A percentile compares a stretch with the other conserved stretches of the same genome.
Conservation (phyloP, 257 asterid genomes). For the Rehmannia glutinosa region DNA sequence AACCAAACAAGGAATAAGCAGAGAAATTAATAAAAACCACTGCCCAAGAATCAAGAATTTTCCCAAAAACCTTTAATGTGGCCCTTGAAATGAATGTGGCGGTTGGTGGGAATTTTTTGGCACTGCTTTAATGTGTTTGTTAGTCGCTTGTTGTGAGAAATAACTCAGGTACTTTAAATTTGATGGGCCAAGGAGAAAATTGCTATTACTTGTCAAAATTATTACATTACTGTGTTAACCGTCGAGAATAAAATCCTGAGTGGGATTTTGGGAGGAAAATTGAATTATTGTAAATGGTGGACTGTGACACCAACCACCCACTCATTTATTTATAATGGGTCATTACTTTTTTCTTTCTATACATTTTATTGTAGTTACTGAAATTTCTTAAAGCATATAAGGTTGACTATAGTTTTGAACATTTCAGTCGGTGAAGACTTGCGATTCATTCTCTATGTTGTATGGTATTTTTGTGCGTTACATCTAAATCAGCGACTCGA, state of each 20-base stretch:
- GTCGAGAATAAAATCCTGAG: background rate
- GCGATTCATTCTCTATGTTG: too few species aligned
- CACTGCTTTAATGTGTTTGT: constrained; percentile 20
- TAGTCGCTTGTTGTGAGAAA: constrained; percentile 8
- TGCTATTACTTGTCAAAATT: background rate
- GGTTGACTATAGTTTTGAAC: too few species aligned
- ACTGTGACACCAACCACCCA: constrained; percentile 27
- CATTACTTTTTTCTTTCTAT: constrained; percentile 4
- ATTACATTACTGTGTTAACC: background rate
- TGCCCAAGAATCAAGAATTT: background rate
- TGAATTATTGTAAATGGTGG: constrained; percentile 18
- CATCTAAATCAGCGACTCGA: too few species aligned
- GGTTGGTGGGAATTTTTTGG: constrained; percentile 23
- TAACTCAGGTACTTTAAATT: background rate
- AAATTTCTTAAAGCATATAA: background rate
- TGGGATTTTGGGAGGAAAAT: background rate
- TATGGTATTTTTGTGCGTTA: too few species aligned
- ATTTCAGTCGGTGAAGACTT: too few species aligned
- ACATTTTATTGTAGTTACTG: constrained; percentile 8
- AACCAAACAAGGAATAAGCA: background rate
- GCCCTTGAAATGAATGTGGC: constrained; percentile 17
- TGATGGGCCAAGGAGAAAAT: background rate
- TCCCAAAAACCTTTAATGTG: background rate
- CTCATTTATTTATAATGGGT: constrained; percentile 19
- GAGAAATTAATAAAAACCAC: background rate